Conservation (phyloP, 345 rosid species). For the Geranium brycei region DNA sequence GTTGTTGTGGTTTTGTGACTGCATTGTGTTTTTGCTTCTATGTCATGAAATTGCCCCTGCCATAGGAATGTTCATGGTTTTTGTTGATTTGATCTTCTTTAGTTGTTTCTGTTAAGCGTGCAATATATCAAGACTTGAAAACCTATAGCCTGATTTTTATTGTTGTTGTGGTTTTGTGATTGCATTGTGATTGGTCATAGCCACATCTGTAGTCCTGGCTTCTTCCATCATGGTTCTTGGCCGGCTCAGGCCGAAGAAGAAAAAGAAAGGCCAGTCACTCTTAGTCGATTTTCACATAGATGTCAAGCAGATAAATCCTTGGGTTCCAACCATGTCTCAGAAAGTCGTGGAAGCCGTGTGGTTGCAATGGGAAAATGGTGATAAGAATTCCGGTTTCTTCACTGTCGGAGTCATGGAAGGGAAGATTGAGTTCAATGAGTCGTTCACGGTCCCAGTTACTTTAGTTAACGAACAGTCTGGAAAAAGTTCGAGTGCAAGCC, state of each 20-base stretch:
- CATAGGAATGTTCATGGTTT: no score
- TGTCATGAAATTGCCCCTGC: no score
- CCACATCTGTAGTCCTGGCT: neutral
- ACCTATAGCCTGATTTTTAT: neutral
- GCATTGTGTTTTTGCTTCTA: no score
- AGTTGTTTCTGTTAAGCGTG: neutral
- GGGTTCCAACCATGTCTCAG: constrained; percentile 50
- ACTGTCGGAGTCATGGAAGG: constrained; percentile 40
- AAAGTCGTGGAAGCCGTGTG: constrained; percentile 36
- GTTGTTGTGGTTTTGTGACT: neutral
- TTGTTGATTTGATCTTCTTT: no score
- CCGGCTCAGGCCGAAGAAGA: constrained; percentile 49
- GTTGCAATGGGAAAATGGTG: constrained; percentile 77
- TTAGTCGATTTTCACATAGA: constrained; percentile 29
- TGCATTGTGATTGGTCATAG: neutral
- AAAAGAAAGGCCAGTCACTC: constrained; percentile 23
- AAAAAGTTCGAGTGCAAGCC: constrained; percentile 14
- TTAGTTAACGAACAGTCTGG: constrained; percentile 37
- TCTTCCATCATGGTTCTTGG: constrained; percentile 39
- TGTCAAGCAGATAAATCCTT: constrained; percentile 64
- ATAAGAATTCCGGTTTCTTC: constrained; percentile 52
- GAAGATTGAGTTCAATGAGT: constrained; percentile 45
- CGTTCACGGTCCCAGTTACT: constrained; percentile 46
- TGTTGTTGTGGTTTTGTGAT: neutral
- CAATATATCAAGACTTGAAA: neutral